Conservation (phyloP, 75 land plant species). For the Selaginella tamariscina region DNA sequence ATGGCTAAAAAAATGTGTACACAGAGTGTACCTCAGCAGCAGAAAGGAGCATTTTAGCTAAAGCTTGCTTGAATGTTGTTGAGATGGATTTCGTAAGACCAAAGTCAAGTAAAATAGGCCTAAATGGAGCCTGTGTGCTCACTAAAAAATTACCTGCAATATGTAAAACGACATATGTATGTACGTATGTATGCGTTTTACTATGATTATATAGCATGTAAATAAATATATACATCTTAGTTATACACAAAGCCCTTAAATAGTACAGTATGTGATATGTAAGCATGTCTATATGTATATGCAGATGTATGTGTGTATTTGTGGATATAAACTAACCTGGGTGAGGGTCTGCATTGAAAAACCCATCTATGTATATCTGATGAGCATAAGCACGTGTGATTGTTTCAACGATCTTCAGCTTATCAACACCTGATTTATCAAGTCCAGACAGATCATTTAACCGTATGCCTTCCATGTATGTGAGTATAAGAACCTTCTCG, state of each 20-base stretch:
- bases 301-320: background rate
- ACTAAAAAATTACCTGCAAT: conserved; percentile 81
- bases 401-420: conserved; percentile 74
- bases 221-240: too few relatives aligned
- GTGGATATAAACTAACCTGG: conserved; percentile 43
- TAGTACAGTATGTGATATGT: too few relatives aligned
- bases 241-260: too few relatives aligned
- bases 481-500: conserved; percentile 70
- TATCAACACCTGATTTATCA: conserved; percentile 66
- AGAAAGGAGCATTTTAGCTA: conserved; percentile 93
- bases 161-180: too few relatives aligned
- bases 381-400: conserved; percentile 97
- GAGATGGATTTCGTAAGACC: conserved; percentile 85
- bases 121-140: conserved; percentile 78
- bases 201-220: too few relatives aligned
- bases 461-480: conserved; percentile 95
- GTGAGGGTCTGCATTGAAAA: conserved; percentile 98
- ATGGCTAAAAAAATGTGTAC: background rate
- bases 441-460: conserved; percentile 58
- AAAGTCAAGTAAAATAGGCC: conserved; percentile 84
- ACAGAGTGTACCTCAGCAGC: conserved; percentile 60
- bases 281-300: too few relatives aligned
- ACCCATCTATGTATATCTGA: conserved; percentile 94
- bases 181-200: too few relatives aligned
- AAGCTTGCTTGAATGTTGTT: conserved; percentile 52